phyloP scores from a whole-genome alignment of 805 yeast species.

The Spencermartinsiella europaea region DNA sequence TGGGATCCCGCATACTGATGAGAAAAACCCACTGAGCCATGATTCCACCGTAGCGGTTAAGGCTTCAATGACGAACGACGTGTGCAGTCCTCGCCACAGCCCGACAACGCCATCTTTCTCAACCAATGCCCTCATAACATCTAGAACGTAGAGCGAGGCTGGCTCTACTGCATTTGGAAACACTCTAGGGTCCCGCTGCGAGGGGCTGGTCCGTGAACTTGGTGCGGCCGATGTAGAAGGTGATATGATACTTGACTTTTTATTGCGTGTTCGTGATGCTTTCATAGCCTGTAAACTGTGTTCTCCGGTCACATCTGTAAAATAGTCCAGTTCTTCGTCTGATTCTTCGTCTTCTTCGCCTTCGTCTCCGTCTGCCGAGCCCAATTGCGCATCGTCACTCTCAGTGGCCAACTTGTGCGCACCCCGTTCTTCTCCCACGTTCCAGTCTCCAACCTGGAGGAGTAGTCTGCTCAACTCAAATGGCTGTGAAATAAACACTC shows the following conservation, averaged over 20 bases:
- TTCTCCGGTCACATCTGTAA: constrained; percentile 30
- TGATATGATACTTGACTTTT: constrained; percentile 4
- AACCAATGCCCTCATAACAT: constrained; percentile 46
- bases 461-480: constrained; percentile 76
- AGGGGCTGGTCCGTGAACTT: constrained; percentile 4
- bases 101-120: constrained; percentile 58
- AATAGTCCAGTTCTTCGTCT: constrained; percentile 43
- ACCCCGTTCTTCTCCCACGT: constrained; percentile 2
- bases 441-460: constrained; percentile 66
- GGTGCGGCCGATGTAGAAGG: constrained; percentile 1
- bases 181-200: not conserved
- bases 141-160: constrained; percentile 30
- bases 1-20: constrained; percentile 76
- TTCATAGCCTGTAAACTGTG: constrained; percentile 10
- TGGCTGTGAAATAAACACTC: constrained; percentile 74
- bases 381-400: constrained; percentile 10
- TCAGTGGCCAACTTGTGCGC: constrained; percentile 7
- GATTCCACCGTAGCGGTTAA: constrained; percentile 74
- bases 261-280: not conserved
- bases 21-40: constrained; percentile 84
- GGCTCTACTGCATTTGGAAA: constrained; percentile 16
- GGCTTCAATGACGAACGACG: constrained; percentile 74
- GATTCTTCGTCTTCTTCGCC: constrained; percentile 28
- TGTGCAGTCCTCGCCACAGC: constrained; percentile 64
- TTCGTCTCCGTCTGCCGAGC: too few species aligned